Conservation (phyloP, 495 filamentous ascomycete genomes). For the Aspergillus heteromorphus region DNA sequence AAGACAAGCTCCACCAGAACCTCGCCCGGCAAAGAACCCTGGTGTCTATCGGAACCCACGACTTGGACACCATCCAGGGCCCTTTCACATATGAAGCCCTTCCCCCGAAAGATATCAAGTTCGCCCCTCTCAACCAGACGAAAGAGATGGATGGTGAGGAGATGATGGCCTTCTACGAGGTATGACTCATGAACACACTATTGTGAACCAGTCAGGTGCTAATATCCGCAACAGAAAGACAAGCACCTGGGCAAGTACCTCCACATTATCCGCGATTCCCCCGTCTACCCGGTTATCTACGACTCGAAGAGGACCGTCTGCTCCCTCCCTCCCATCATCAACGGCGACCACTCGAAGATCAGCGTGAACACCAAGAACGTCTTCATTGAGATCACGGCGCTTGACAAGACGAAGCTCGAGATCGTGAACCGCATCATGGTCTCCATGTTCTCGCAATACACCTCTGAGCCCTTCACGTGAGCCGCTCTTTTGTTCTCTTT, state of each 20-base stretch:
- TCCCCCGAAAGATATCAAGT: constrained; percentile 86
- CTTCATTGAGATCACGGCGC: constrained; percentile 96
- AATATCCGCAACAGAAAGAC: constrained; percentile 54
- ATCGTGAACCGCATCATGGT: constrained; percentile 93
- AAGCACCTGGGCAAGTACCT: constrained; percentile 76
- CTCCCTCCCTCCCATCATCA: constrained; percentile 96
- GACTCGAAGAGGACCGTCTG: constrained; percentile 84
- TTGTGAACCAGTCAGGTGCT: constrained; percentile 2
- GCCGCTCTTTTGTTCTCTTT: not conserved
- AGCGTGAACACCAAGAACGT: constrained; percentile 81
- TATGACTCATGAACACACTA: constrained; percentile 19
- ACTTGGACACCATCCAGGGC: constrained; percentile 87
- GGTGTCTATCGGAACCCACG: constrained; percentile 94
- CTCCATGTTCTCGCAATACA: constrained; percentile 95
- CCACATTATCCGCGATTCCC: constrained; percentile 87
- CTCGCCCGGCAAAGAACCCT: constrained; percentile 87
- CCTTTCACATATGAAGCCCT: constrained; percentile 96
- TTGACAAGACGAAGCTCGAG: constrained; percentile 93
- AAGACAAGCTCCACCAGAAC: constrained; percentile 98
- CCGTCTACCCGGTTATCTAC: constrained; percentile 94
- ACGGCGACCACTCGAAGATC: constrained; percentile 94
- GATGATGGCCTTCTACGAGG: constrained; percentile 91
- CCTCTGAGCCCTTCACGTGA: constrained; percentile 75
- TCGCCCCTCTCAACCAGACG: constrained; percentile 84
- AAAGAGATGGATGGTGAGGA: constrained; percentile 81